Base-by-base conservation (phyloP, 495 filamentous ascomycete genomes). In the Trypethelium eluteriae region DNA sequence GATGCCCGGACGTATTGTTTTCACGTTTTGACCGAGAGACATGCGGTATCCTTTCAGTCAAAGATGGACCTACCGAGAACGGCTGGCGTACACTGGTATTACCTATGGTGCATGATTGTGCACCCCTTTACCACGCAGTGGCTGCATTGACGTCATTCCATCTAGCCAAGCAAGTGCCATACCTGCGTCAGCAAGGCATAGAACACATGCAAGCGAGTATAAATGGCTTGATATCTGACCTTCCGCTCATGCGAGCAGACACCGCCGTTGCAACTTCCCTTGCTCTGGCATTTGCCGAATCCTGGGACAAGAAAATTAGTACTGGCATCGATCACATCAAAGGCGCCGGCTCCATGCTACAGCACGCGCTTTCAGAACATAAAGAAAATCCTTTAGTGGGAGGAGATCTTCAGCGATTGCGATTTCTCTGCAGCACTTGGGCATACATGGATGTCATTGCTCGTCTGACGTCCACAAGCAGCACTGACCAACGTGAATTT, bases 381-480 rank as follows among this genome's bases (percentile, higher is more conserved):
- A 59, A 77, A 75, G 66, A 74, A 34, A 67, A 32, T 66, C 71
- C 39, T 39, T 76, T 68, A 65, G 62, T 34, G 65, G 72, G 66
- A 18, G 74, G 81, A 25, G 83, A 87, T 38, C 73, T 85, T 18
- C 75, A 79, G 49, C 75, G 88, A 10, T 76, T 92, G 61, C 82
- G 82, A 47, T 92, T 92, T 70, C 76, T 93, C 47, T 88, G 88
- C 73, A 92, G 90, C 73, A 86, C 88, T 9, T 92, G 86, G 85
- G 80, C 91, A 18, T 93, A 92, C 70, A 89, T 91, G 85, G 88
- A 93, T 75, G 89, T 92, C 44, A 87, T 93, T 67, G 86, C 89
- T 32, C 84, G 88, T 11, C 75, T 93, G 39, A 92, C 89, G 0
- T 87, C 88, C 14, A 76, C 86, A 32, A 84, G 85, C 64, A 82